phyloP scores from a whole-genome alignment of 495 filamentous ascomycete species.

The Neurospora cerealis region DNA sequence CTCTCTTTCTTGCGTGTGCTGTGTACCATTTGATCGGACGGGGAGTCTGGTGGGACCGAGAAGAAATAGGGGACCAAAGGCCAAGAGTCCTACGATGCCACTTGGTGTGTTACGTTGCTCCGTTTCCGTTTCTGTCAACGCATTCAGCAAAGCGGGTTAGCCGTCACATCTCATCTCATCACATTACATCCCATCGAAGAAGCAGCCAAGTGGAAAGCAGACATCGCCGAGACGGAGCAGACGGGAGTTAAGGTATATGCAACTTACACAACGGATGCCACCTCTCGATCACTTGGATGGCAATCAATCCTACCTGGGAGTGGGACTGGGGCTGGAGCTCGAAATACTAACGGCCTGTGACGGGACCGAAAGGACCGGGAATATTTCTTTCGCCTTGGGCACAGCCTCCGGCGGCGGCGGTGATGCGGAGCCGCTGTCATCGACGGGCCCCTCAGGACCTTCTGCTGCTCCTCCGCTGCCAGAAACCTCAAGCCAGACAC shows the following conservation, averaged over 20 bases:
- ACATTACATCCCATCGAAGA: not conserved
- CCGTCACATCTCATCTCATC: not conserved
- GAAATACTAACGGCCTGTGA: not conserved
- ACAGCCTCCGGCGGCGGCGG: not conserved
- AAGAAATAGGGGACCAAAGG: not conserved
- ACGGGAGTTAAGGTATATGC: not conserved
- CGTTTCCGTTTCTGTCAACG: not conserved
- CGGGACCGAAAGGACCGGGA: not conserved
- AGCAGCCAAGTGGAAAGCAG: not conserved
- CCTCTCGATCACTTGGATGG: not conserved
- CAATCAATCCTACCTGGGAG: not conserved
- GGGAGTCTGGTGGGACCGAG: not conserved
- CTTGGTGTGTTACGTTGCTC: not conserved
- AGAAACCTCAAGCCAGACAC: not conserved
- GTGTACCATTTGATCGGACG: not conserved
- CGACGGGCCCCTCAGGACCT: not conserved
- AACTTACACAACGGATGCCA: not conserved
- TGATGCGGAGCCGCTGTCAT: not conserved
- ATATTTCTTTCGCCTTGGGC: not conserved
- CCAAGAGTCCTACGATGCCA: not conserved
- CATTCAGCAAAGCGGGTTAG: not conserved
- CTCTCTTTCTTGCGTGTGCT: not conserved
- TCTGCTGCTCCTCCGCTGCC: not conserved
- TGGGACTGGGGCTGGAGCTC: not conserved
- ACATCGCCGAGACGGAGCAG: not conserved